Evolutionary conservation across 148 eudicot genomes (phyloP).

Genomic region (Fallopia convolvulus): DNA sequence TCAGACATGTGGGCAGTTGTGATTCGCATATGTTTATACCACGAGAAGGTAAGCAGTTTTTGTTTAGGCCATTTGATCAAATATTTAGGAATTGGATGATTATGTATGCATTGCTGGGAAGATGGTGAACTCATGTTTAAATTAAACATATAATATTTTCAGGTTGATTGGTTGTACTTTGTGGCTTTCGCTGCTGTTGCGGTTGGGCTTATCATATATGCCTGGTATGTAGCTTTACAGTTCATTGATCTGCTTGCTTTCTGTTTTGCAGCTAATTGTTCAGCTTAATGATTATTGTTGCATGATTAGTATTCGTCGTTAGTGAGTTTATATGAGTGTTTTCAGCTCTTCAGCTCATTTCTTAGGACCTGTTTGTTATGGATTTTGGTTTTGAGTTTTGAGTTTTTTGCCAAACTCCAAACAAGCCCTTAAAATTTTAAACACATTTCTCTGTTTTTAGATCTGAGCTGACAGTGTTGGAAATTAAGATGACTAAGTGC

Average conservation of each 20-base stretch:
- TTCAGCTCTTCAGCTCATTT: too few relatives aligned
- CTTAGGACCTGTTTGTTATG: not conserved
- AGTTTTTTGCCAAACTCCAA: too few relatives aligned
- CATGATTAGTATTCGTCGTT: not conserved
- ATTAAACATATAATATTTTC: not conserved
- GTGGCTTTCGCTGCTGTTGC: constrained; percentile 69
- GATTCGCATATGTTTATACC: constrained; percentile 75
- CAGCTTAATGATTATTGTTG: not conserved
- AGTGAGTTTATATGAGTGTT: too few relatives aligned
- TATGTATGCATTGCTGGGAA: not conserved
- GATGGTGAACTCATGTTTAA: not conserved
- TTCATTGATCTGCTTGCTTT: not conserved
- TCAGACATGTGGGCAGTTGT: constrained; percentile 95
- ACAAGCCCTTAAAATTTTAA: too few relatives aligned
- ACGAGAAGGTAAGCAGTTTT: constrained; percentile 45
- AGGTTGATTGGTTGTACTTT: constrained; percentile 94
- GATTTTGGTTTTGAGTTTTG: too few relatives aligned
- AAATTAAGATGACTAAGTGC: too few relatives aligned
- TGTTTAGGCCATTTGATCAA: not conserved
- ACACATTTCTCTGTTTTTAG: too few relatives aligned
- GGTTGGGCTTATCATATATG: constrained; percentile 64
- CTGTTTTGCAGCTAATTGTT: not conserved
- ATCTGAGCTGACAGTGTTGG: too few relatives aligned
- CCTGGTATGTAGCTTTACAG: constrained; percentile 41
- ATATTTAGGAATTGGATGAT: not conserved